Evolutionary conservation across 495 filamentous ascomycete genomes (phyloP).

Genomic region (Pyrenula massariospora): DNA sequence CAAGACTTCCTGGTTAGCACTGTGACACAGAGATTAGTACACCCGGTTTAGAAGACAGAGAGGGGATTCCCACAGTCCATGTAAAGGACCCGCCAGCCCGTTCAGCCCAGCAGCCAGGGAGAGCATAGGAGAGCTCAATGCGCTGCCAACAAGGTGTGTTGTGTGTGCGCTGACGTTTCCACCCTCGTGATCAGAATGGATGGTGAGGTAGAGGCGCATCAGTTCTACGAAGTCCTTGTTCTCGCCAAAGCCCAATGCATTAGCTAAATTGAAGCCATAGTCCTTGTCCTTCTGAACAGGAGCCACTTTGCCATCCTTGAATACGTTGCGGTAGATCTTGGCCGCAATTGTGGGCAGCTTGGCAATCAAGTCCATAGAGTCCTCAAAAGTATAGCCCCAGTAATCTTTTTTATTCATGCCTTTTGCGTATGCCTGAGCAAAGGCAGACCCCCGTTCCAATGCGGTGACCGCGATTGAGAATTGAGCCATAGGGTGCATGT

Average conservation of each 20-base stretch:
- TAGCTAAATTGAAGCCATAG: constrained; percentile 95
- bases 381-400: constrained; percentile 98
- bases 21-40: constrained; percentile 10
- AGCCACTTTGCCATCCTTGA: constrained; percentile 98
- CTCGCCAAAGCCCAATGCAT: constrained; percentile 90
- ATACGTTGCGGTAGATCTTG: constrained; percentile 98
- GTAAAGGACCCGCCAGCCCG: constrained; percentile 92
- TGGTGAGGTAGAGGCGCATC: constrained; percentile 96
- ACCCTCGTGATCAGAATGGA: constrained; percentile 98
- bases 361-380: constrained; percentile 99
- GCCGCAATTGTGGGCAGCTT: constrained; percentile 97
- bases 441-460: constrained; percentile 94
- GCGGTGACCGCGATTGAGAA: constrained; percentile 96
- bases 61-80: constrained; percentile 56
- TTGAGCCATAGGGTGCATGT: constrained; percentile 99
- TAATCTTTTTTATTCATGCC: constrained; percentile 98
- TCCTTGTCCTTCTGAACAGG: constrained; percentile 96
- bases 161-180: constrained; percentile 98
- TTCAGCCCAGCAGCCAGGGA: constrained; percentile 93
- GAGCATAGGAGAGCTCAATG: constrained; percentile 93
- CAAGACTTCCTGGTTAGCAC: constrained; percentile 96
- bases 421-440: constrained; percentile 96
- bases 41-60: neutral
- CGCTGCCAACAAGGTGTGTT: constrained; percentile 93
- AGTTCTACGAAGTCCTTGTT: constrained; percentile 98